A percentile compares a stretch with the other conserved stretches of the same genome.
Conservation (phyloP, 352 stramenopile genomes). For the Globisporangium sylvaticum region DNA sequence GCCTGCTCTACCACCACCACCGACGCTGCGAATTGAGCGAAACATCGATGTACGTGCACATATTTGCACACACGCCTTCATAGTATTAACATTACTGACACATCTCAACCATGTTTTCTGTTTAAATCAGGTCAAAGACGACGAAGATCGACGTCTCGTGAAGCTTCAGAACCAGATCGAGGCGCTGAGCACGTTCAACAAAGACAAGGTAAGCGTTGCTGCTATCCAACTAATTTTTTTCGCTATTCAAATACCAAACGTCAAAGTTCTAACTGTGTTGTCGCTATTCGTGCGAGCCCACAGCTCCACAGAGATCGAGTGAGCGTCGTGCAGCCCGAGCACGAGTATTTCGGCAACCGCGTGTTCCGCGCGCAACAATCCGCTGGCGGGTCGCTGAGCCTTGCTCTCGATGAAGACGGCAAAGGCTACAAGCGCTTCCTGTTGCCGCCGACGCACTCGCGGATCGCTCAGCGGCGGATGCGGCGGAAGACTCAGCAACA, state of each 20-base stretch:
- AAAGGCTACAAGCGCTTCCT: conserved; percentile 41
- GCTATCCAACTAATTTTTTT: neutral
- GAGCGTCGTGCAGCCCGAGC: conserved; percentile 56
- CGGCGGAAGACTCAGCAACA: conserved; percentile 33
- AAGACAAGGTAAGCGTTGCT: conserved; percentile 47
- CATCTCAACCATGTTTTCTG: neutral
- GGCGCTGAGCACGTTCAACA: conserved; percentile 76
- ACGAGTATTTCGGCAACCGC: conserved; percentile 44
- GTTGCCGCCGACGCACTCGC: conserved; percentile 26
- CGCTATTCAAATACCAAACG: neutral
- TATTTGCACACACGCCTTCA: neutral
- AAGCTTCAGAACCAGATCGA: conserved; percentile 93
- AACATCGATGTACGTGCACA: conserved; percentile 86
- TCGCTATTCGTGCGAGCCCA: neutral
- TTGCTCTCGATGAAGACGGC: conserved; percentile 35
- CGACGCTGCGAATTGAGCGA: conserved; percentile 91
- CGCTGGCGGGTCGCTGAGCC: conserved; percentile 12
- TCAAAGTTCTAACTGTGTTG: neutral
- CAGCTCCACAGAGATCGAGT: conserved; percentile 65
- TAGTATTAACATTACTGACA: neutral
- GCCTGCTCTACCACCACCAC: conserved; percentile 92
- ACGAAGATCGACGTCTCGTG: conserved; percentile 92
- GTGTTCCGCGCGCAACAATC: conserved; percentile 27
- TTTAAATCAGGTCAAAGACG: conserved; percentile 78
- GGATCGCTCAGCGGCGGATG: conserved; percentile 26